phyloP scores from a whole-genome alignment of 768 basidiomycete species.

The Pisolithus marmoratus region DNA sequence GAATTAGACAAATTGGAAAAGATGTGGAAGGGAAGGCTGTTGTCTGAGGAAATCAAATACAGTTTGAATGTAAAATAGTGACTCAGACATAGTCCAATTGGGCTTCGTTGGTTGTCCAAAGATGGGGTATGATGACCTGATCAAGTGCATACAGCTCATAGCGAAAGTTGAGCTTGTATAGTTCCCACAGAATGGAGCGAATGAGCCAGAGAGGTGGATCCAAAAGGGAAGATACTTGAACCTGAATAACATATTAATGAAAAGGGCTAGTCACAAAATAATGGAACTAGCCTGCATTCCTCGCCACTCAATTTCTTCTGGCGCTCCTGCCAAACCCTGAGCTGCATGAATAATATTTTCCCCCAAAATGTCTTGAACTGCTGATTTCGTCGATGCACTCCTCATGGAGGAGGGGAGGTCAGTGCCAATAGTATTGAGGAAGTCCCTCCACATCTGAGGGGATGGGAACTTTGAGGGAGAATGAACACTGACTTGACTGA shows the following conservation, averaged over 20 bases:
- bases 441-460: too few relatives aligned
- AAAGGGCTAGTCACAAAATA: not conserved
- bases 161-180: not conserved
- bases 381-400: not conserved
- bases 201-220: not conserved
- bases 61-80: not conserved
- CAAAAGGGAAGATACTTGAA: not conserved
- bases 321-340: not conserved
- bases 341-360: not conserved
- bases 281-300: not conserved
- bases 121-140: not conserved
- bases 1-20: not conserved
- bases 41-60: not conserved
- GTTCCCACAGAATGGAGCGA: not conserved
- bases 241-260: not conserved
- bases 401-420: not conserved
- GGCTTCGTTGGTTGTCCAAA: constrained; percentile 4
- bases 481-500: too few relatives aligned
- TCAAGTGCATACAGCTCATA: constrained; percentile 11
- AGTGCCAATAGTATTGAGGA: not conserved
- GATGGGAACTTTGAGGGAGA: too few relatives aligned
- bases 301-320: not conserved
- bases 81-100: not conserved
- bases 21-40: not conserved
- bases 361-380: not conserved